These are phyloP conservation scores for Pythium periplocum DNA, from an alignment of 352 stramenopile species.

Conservation along the genomic window DNA sequence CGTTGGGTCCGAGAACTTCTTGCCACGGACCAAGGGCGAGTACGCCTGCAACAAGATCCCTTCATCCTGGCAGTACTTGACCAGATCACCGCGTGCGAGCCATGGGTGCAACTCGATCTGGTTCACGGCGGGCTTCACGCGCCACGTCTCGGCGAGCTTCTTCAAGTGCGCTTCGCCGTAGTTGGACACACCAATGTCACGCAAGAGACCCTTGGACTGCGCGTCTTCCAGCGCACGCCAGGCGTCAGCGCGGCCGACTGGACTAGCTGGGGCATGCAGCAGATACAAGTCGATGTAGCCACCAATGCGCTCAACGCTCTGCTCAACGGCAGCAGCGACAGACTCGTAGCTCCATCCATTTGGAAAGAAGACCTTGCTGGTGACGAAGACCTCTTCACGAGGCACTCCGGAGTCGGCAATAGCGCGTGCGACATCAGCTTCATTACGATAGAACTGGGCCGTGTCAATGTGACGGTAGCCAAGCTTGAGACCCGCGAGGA, in stretches of 20 bases:
- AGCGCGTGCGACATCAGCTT: slow-evolving; percentile 40
- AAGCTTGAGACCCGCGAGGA: slow-evolving; percentile 20
- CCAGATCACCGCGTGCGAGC: slow-evolving; percentile 23
- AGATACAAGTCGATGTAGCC: slow-evolving; percentile 54
- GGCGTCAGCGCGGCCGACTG: slow-evolving; percentile 12
- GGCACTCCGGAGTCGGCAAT: slow-evolving; percentile 31
- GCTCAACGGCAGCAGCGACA: slow-evolving; percentile 22
- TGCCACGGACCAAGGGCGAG: slow-evolving; percentile 28
- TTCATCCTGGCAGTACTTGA: slow-evolving; percentile 24
- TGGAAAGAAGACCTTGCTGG: slow-evolving; percentile 35
- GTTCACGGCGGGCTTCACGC: slow-evolving; percentile 33
- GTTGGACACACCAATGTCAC: slow-evolving; percentile 66
- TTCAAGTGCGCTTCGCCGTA: slow-evolving; percentile 55
- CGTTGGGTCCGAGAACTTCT: slow-evolving; percentile 31
- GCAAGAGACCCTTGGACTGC: slow-evolving; percentile 22
- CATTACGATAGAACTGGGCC: slow-evolving; percentile 63
- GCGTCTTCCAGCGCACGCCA: slow-evolving; percentile 11
- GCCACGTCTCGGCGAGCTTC: slow-evolving; percentile 29
- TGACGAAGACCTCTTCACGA: slow-evolving; percentile 49
- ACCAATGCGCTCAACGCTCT: slow-evolving; percentile 19
- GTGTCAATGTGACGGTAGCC: slow-evolving; percentile 57
- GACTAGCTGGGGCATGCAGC: no score
- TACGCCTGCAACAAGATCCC: slow-evolving; percentile 18
- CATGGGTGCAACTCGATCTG: slow-evolving; percentile 21
- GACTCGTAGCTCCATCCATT: slow-evolving; percentile 38